These are phyloP conservation scores for Globisporangium uncinulatum DNA, from an alignment of 352 stramenopile genomes.

Conservation along the genomic window DNA sequence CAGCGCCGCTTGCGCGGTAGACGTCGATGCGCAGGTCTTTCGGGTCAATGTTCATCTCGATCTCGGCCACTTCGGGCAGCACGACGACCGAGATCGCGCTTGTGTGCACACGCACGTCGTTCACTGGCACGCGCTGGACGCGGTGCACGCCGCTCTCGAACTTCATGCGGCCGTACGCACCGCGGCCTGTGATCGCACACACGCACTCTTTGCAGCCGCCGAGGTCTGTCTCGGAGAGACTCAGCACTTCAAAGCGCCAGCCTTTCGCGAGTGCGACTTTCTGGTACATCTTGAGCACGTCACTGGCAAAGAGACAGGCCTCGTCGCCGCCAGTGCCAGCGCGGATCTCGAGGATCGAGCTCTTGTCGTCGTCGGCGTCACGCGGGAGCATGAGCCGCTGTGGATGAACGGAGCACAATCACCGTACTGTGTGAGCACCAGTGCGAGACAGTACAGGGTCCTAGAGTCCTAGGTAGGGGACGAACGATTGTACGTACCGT, in stretches of 20 bases:
- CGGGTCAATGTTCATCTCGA: slow-evolving; percentile 85
- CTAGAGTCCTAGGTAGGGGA: background rate
- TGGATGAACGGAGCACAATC: no score
- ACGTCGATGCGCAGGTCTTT: slow-evolving; percentile 98
- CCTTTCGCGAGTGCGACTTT: slow-evolving; percentile 77
- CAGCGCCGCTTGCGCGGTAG: slow-evolving; percentile 94
- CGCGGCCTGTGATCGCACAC: slow-evolving; percentile 57
- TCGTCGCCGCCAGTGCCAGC: slow-evolving; percentile 95
- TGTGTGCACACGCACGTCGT: slow-evolving; percentile 96
- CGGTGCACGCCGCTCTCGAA: slow-evolving; percentile 98
- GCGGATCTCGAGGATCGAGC: slow-evolving; percentile 97
- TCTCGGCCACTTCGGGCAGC: slow-evolving; percentile 88
- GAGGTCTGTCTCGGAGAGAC: slow-evolving; percentile 73
- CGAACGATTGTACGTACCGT: slow-evolving; percentile 26
- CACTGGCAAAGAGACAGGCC: slow-evolving; percentile 93
- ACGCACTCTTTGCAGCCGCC: slow-evolving; percentile 84
- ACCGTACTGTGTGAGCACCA: slow-evolving; percentile 12
- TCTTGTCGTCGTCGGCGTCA: slow-evolving; percentile 91
- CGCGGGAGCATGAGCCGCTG: slow-evolving; percentile 73
- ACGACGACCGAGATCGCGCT: slow-evolving; percentile 97
- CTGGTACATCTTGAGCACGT: slow-evolving; percentile 93
- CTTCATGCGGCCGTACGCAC: slow-evolving; percentile 96
- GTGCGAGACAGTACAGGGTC: background rate
- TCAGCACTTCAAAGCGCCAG: slow-evolving; percentile 91
- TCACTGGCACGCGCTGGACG: slow-evolving; percentile 96